Base-by-base conservation (phyloP, 2,329 filamentous ascomycete genomes). In the Zymoseptoria crescenta region DNA sequence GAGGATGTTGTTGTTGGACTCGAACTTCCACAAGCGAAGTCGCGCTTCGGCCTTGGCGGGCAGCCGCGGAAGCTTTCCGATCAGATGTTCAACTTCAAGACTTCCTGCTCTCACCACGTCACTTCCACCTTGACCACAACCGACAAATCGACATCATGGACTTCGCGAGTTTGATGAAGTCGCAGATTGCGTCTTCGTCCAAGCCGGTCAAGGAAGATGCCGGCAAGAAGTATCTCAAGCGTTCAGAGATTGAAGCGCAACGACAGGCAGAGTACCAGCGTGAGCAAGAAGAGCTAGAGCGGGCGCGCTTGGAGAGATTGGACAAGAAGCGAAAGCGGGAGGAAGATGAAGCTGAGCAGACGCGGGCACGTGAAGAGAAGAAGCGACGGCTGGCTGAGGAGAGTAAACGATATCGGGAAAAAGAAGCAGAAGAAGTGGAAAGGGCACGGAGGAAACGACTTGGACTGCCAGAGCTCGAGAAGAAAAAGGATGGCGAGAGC, bases 111-210 rank as follows among this genome's bases (percentile, higher is more conserved):
- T 29, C 16, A 28, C 7, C 50, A 27, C 1, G 16, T 10, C 49
- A 51, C 16, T 57, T 13, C 35, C 13, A 45, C 35, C 13, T 45
- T 13, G 20, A 16, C 19, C 35, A 52, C 10, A 13, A 49, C 30
- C 13, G 9, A 8, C 71, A 80, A 13, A 49, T 24, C 13, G 9
- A 8, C 71, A 80, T 62, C 66, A 99, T 99, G 94, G 92, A 99
- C 75, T 99, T 99, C 79, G 91, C 91, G 62, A 84, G 91, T 41
- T 79, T 99, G 53, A 96, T 99, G 90, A 86, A 89, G 69, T 88
- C 91, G 72, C 91, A 96, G 75, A 94, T 99, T 70, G 85, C 89
- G 56, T 58, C 67, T 49, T 65, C 67, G 3, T 55, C 64, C 69
- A 95, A 94, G 74, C 81, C 87, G 66, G 90, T 90, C 74, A 66